phyloP scores from a whole-genome alignment of 805 yeast genomes.

The Candida manassasensis region DNA sequence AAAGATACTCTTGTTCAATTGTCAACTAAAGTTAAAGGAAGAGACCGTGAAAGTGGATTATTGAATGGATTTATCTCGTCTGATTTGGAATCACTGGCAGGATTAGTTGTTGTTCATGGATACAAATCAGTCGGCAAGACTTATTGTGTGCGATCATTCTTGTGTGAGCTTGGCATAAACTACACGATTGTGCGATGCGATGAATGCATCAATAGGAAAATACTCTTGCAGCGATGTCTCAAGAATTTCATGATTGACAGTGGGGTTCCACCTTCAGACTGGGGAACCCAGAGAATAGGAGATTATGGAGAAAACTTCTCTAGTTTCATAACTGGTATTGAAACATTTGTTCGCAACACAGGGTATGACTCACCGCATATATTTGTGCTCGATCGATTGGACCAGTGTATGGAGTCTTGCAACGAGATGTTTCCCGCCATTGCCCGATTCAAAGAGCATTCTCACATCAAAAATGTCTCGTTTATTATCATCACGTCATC shows the following conservation, averaged over 20 bases:
- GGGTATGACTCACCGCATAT: constrained; percentile 33
- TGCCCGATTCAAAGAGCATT: constrained; percentile 40
- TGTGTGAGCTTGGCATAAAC: constrained; percentile 22
- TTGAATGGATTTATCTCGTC: constrained; percentile 31
- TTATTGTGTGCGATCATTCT: constrained; percentile 27
- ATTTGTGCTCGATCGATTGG: constrained; percentile 45
- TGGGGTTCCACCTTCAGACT: constrained; percentile 8
- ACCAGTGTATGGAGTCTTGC: constrained; percentile 40
- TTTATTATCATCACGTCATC: constrained; percentile 39
- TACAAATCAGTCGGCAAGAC: constrained; percentile 48
- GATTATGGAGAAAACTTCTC: constrained; percentile 38
- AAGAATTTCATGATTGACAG: constrained; percentile 34
- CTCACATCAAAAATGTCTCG: constrained; percentile 25
- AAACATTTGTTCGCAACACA: constrained; percentile 30
- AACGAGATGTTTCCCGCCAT: constrained; percentile 39
- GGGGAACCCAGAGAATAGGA: constrained; percentile 14
- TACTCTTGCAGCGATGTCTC: constrained; percentile 39
- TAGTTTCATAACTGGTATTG: constrained; percentile 37
- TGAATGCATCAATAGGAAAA: constrained; percentile 36
- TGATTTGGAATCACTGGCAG: constrained; percentile 22
- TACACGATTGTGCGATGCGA: constrained; percentile 40
- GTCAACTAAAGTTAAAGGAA: constrained; percentile 16
- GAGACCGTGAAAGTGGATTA: constrained; percentile 32
- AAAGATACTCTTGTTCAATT: background rate
- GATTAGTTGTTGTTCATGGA: constrained; percentile 44